A percentile compares a stretch with the other conserved stretches of the same genome.
Evolutionary conservation across 2,329 filamentous ascomycete genomes (phyloP).

Genomic region (Trichoderma sp.): DNA sequence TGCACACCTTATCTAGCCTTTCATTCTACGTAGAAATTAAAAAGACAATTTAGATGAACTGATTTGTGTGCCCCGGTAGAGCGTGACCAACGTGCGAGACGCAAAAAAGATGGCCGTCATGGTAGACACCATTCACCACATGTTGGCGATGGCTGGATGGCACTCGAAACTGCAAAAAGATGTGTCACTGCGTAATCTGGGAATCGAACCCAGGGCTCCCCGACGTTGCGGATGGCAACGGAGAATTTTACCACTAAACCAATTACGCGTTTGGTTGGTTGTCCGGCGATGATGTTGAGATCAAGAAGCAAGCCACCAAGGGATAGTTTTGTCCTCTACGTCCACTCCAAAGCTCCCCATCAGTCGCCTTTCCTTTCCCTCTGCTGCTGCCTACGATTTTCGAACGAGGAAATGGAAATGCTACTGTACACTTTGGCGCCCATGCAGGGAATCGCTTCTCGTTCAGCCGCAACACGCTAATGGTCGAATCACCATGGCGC

Average conservation of each 20-base stretch:
- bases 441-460: neutral
- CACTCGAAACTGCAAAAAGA: neutral
- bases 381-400: too few species aligned
- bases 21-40: constrained; percentile 4
- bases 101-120: neutral
- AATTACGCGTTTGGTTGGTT: constrained; percentile 28
- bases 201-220: constrained; percentile 31
- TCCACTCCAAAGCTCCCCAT: too few species aligned
- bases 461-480: constrained; percentile 15
- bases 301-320: neutral
- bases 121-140: neutral
- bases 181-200: constrained; percentile 28
- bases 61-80: neutral
- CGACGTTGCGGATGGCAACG: constrained; percentile 30
- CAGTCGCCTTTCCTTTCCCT: too few species aligned
- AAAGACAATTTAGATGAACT: neutral
- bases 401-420: too few species aligned
- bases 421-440: too few species aligned
- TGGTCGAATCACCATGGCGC: neutral
- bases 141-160: neutral
- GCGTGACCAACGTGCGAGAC: neutral
- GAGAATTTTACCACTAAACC: constrained; percentile 32
- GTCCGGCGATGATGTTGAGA: rapidly evolving
- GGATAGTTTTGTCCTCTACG: too few species aligned
- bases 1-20: neutral